Base-by-base conservation (phyloP, 169 alveolate genomes). In the Plasmodium cynomolgi region DNA sequence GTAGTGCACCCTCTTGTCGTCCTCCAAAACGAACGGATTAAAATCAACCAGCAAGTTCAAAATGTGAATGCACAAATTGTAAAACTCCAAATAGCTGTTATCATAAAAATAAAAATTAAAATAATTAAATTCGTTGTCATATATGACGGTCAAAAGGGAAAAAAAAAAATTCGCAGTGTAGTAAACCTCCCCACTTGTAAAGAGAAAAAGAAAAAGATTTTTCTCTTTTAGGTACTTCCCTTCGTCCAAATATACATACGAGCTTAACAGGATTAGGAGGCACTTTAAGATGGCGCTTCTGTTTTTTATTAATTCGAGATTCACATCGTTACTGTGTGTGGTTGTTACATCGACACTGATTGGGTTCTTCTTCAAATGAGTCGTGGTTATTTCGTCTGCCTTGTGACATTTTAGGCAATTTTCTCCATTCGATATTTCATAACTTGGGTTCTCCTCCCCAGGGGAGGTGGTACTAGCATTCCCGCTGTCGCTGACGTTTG, bases 61-160 rank as follows among this genome's bases (percentile, higher is more conserved):
- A 81, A 81, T 5, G 50, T 68, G 91, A 41, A 91, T 68, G 37
- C 95, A 91, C 31, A 91, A 31, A 81, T 91, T 91, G 77, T 91
- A 91, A 81, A 81, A 91, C 74, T 91, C 95, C 26, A 82, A 23
- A 71, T 91, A 91, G 71, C 39, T 81, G 23, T 91, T 90, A 77
- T 91, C 84, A 47, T 81, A 91, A 91, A 91, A 91, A 17, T 34
- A 82, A 73, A 82, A 91, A 91, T 26, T 91, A 37, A 81, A 82
- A 37, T 91, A 91, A 71, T 91, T 91, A 91, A 81, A 91, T 71
- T 91, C 95, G 44, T 91, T 91, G 31, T 91, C 92, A 91, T 81
- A 91, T 23, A 91, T 91, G 23, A 81, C 86, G 47, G 11, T 71
- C 41, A 91, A 39, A n/a, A 91, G 77, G 20, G 95, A 91, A 4